Evolutionary conservation across 2,329 filamentous ascomycete species (phyloP).

Genomic region (Cercospora brassicicola): DNA sequence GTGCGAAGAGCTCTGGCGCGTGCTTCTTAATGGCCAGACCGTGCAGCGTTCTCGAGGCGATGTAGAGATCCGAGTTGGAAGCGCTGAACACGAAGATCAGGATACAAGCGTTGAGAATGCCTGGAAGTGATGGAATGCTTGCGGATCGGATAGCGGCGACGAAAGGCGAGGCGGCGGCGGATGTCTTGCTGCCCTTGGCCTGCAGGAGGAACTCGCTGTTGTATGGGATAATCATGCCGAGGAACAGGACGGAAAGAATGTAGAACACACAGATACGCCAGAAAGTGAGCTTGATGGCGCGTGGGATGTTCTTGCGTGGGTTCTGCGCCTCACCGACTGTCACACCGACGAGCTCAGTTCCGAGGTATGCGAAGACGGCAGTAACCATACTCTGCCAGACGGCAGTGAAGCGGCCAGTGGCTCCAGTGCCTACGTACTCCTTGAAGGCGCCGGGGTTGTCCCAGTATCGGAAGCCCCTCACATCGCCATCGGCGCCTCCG

Average conservation of each 20-base stretch:
- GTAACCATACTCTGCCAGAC: conserved; percentile 60
- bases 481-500: conserved; percentile 37
- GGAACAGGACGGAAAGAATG: conserved; percentile 68
- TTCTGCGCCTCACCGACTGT: conserved; percentile 73
- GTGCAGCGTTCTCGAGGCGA: conserved; percentile 58
- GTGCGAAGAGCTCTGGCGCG: conserved; percentile 69
- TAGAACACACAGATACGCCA: conserved; percentile 83
- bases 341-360: conserved; percentile 74
- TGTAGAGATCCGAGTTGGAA: conserved; percentile 76
- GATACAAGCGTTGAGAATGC: conserved; percentile 73
- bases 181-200: conserved; percentile 51
- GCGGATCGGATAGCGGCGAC: conserved; percentile 70
- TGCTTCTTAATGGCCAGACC: conserved; percentile 70
- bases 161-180: conserved; percentile 66
- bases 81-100: conserved; percentile 75
- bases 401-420: conserved; percentile 46
- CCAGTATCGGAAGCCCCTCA: conserved; percentile 47
- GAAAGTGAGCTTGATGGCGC: conserved; percentile 77
- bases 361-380: conserved; percentile 76
- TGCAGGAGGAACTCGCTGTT: conserved; percentile 61
- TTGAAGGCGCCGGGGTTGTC: conserved; percentile 48
- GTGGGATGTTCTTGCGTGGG: conserved; percentile 70
- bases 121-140: conserved; percentile 61
- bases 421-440: conserved; percentile 40
- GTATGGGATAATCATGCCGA: conserved; percentile 77